These are phyloP conservation scores for Penicillium bialowiezense DNA, from an alignment of 495 filamentous ascomycete species.

Conservation along the genomic window DNA sequence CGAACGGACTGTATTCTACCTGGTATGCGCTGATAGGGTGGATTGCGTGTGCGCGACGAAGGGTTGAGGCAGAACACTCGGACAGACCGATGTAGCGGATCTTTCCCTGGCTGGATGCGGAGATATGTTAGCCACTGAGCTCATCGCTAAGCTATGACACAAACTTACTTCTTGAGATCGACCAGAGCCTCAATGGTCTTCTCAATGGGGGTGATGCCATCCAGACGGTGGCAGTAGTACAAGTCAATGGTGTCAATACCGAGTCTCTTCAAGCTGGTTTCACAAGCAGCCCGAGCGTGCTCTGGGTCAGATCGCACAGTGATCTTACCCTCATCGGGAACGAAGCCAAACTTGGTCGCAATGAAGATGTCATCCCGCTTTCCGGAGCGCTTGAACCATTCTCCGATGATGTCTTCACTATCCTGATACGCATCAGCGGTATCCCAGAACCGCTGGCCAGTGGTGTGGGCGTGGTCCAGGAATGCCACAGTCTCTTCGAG, in stretches of 20 bases:
- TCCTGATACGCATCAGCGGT: slow-evolving; percentile 48
- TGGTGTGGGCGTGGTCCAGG: slow-evolving; percentile 47
- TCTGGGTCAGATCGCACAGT: slow-evolving; percentile 48
- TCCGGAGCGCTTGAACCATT: slow-evolving; percentile 54
- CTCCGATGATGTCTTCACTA: slow-evolving; percentile 48
- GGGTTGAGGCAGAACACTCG: slow-evolving; percentile 51
- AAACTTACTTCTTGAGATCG: slow-evolving; percentile 45
- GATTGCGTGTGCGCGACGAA: slow-evolving; percentile 61
- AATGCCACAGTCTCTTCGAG: slow-evolving; percentile 32
- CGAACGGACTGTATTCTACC: slow-evolving; percentile 62
- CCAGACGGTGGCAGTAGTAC: slow-evolving; percentile 50
- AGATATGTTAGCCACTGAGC: too few relatives aligned
- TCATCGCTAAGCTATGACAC: not conserved
- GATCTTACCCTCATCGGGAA: slow-evolving; percentile 10
- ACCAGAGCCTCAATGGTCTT: slow-evolving; percentile 63
- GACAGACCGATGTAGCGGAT: slow-evolving; percentile 55
- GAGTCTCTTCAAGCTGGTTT: slow-evolving; percentile 51
- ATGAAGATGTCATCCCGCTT: slow-evolving; percentile 58
- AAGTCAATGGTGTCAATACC: slow-evolving; percentile 56
- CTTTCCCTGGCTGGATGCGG: slow-evolving; percentile 53
- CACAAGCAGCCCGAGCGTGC: slow-evolving; percentile 49
- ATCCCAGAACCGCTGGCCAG: slow-evolving; percentile 61
- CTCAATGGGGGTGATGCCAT: slow-evolving; percentile 45
- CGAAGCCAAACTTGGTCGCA: slow-evolving; percentile 52
- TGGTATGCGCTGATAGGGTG: slow-evolving; percentile 59